Percentiles rank a stretch among this genome's conserved stretches.
phyloP scores from a whole-genome alignment of 106 monocot species.

The Dendrobium chrysotoxum region DNA sequence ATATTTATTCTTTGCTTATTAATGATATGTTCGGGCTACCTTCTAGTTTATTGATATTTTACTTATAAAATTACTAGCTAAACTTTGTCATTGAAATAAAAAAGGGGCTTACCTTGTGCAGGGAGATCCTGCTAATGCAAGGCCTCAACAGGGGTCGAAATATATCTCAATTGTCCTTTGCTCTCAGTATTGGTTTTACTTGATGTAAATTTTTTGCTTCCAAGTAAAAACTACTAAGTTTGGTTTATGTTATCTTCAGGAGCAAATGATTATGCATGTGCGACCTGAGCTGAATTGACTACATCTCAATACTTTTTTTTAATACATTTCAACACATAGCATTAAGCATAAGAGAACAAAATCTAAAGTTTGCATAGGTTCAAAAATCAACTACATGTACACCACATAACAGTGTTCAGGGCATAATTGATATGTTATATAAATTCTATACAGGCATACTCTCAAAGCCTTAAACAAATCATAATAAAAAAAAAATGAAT shows the following conservation, averaged over 20 bases:
- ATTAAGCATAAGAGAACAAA: neutral
- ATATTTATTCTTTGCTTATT: too few species aligned
- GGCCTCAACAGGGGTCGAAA: too few species aligned
- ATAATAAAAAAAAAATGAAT: neutral
- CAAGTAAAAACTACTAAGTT: too few species aligned
- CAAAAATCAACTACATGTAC: neutral
- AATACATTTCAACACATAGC: neutral
- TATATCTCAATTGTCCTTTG: neutral
- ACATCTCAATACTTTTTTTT: neutral
- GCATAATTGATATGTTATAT: neutral
- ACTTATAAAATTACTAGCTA: too few species aligned
- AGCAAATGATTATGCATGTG: too few species aligned
- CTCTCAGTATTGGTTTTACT: conserved; percentile 64
- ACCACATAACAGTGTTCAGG: neutral
- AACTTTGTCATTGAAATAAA: too few species aligned
- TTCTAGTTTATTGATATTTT: too few species aligned
- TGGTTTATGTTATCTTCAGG: neutral
- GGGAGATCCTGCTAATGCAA: too few species aligned
- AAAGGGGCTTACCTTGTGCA: too few species aligned
- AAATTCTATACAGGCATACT: neutral
- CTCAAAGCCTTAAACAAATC: neutral
- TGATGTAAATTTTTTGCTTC: too few species aligned
- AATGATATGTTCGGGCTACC: too few species aligned
- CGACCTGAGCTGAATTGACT: neutral
- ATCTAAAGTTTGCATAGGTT: too few species aligned